phyloP scores from a whole-genome alignment of 2,329 filamentous ascomycete genomes.

The Venturia nashicola region DNA sequence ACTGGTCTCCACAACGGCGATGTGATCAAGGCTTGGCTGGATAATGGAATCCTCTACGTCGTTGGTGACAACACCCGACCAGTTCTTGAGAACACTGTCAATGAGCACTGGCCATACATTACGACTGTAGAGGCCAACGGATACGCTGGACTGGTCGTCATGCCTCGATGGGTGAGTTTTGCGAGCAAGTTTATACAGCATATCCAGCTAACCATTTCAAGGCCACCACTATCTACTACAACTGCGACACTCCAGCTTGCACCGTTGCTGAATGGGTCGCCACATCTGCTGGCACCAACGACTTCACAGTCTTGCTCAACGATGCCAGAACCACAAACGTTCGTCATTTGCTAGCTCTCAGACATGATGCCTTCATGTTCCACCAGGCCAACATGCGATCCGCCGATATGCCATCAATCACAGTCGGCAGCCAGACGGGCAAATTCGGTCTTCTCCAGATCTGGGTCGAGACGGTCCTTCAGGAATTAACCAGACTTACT shows the following conservation, averaged over 20 bases:
- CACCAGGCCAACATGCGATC: conserved; percentile 8
- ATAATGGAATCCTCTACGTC: conserved; percentile 5
- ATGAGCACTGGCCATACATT: conserved; percentile 6
- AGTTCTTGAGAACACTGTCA: neutral
- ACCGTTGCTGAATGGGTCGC: conserved; percentile 1
- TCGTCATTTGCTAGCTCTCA: neutral
- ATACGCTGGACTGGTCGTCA: conserved; percentile 3
- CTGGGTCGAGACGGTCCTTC: conserved; percentile 4
- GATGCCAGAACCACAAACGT: neutral
- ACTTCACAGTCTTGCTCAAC: neutral
- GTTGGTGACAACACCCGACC: conserved; percentile 7
- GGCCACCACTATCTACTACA: conserved; percentile 7
- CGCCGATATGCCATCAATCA: neutral
- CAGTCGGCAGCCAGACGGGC: neutral
- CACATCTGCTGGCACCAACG: neutral
- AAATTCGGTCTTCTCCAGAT: conserved; percentile 16
- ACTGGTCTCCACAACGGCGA: conserved; percentile 8
- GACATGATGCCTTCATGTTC: conserved; percentile 9
- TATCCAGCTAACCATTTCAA: neutral
- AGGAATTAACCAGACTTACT: conserved; percentile 2
- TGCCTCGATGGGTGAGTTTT: conserved; percentile 14
- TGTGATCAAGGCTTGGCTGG: conserved; percentile 7
- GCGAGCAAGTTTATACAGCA: neutral
- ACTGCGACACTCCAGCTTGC: conserved; percentile 4
- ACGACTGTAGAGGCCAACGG: neutral